Evolutionary conservation across 73 alveolate species (phyloP), one percentile per base, ranked within the genome.

Genomic region (Tetrahymena malaccensis): DNA sequence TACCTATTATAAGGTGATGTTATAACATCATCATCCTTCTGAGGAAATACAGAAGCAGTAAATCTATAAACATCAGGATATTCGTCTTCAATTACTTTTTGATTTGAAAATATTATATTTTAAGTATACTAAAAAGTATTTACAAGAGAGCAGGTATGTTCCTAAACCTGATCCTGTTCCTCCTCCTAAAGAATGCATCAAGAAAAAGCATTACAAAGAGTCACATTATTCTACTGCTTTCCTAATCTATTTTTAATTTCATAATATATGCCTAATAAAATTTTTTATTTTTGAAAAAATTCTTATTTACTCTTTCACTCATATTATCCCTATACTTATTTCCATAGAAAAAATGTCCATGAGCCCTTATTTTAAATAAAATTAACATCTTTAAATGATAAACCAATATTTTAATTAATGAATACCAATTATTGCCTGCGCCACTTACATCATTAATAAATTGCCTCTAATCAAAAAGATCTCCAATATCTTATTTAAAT

Each of bases 151-250:
- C 34, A 99, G 97, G 96, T 97, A 98, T 44, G 99, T 96, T 35
- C 99, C 99, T 55, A 99, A 96, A 16, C 99, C 99, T 43, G 99
- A 97, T 16, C 99, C 99, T 43, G 99, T 99, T 11, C 99, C 99
- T 43, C 99, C 99, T 21, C 99, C 99, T 50, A 99, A 97, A 12
- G 99, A 98, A 96, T 99, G 99, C 44, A 98, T 94, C 56, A 99
- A 96, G 96, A 99, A 97, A 95, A 99, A 99, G 50, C 99, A 99
- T 95, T 99, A 99, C 35, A 99, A 98, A 22, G 99, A 98, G 97
- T 99, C 99, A 94, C 99, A 99, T 33, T 97, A 97, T 95, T 99
- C 99, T 22, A 97, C 99, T 27, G 98, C 98, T 94, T 97, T 97
- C 93, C 99, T 98, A 1, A 70, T 70, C 89, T 70, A 15, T 44